phyloP scores from a whole-genome alignment of 2,329 filamentous ascomycete species.

The Neoscytalidium dimidiatum region DNA sequence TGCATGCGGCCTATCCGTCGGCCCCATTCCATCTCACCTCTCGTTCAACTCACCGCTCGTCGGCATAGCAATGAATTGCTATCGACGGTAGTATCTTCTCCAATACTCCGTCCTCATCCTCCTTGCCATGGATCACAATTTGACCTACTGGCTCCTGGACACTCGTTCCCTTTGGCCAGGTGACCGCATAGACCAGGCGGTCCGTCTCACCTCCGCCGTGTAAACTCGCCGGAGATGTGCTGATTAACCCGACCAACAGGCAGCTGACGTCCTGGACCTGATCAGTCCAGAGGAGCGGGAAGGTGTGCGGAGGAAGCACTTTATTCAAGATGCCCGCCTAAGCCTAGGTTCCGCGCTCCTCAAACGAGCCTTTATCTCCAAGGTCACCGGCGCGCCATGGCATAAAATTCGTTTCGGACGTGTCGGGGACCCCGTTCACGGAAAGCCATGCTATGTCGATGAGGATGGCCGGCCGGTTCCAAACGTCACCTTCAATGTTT shows the following conservation, averaged over 20 bases:
- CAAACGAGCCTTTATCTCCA: conserved; percentile 69
- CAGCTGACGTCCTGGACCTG: conserved; percentile 44
- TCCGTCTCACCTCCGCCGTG: conserved; percentile 25
- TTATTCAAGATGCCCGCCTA: conserved; percentile 73
- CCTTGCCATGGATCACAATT: conserved; percentile 19
- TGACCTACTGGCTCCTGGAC: conserved; percentile 54
- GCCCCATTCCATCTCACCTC: not conserved
- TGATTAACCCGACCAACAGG: conserved; percentile 33
- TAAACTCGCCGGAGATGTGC: not conserved
- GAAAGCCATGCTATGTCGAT: conserved; percentile 53
- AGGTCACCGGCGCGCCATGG: conserved; percentile 63
- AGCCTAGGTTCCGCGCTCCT: conserved; percentile 70
- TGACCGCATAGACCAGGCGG: conserved; percentile 43
- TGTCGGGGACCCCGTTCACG: conserved; percentile 52
- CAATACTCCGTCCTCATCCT: not conserved
- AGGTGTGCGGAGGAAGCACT: conserved; percentile 62
- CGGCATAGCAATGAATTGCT: not conserved
- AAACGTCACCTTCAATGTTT: conserved; percentile 71
- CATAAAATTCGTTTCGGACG: conserved; percentile 57
- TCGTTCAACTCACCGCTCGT: not conserved
- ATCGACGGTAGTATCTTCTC: not conserved
- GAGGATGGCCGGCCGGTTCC: conserved; percentile 40
- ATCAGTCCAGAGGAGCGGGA: conserved; percentile 57
- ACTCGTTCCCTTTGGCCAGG: conserved; percentile 50
- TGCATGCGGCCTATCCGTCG: not conserved